Evolutionary conservation across 306 rosid species (phyloP), one percentile per base, ranked within the genome.

Genomic region (Malus fusca): DNA sequence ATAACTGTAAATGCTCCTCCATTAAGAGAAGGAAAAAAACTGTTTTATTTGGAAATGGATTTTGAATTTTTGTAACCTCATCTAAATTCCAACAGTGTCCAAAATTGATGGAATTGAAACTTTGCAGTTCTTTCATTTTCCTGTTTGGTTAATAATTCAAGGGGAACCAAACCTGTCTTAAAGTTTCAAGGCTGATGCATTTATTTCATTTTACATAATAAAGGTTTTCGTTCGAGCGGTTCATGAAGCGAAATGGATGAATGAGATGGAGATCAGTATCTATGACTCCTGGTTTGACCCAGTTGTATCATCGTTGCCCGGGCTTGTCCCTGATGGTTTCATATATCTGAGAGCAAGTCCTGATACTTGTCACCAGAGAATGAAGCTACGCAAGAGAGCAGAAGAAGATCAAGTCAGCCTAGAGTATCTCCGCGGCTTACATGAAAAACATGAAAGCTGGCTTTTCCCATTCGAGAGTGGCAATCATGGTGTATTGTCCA

Each of bases 201-300:
- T 83, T 80, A 61, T 88, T 69, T 75, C 73, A 30, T 72, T 84
- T 79, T 68, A 25, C 55, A 77, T 66, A 68, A 33, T 65, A 13
- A 83, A 95, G 98, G 98, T 95, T 44, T 95, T 95, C 77, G 98
- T 95, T 68, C 89, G 98, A 69, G 93, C 98, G 81, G 98, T 95
- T 75, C 97, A 95, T 77, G 98, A 95, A 85, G 98, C 98, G 8
- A 95, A 92, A 18, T 95, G 98, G 98, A 95, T 95, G 98, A 95
- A 85, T 84, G 98, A 89, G 87, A 95, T 95, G 98, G 98, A 95
- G 89, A 92, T 92, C 81, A 95, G 98, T 83, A 92, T 95, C 67
- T 95, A 95, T 53, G 98, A 95, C 84, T 95, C 98, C 22, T 92
- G 98, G 98, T 95, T 95, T 83, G 98, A 95, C 84, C 98, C 97